Percentiles rank a stretch among this genome's conserved stretches.
Evolutionary conservation across 2,329 filamentous ascomycete genomes (phyloP).

Genomic region (Xylaria sp.): DNA sequence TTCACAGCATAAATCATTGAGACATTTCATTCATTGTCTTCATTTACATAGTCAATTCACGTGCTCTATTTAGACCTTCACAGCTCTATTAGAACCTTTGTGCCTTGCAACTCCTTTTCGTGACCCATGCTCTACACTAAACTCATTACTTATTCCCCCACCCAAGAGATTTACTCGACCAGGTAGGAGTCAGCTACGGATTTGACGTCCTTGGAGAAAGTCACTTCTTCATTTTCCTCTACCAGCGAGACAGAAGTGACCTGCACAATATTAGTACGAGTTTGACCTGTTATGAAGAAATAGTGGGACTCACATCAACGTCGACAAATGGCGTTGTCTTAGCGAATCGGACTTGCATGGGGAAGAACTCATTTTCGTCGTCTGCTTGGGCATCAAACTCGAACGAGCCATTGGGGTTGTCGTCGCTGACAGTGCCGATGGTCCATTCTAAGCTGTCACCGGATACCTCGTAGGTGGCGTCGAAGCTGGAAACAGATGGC

Average conservation of each 20-base stretch:
- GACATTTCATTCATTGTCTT: neutral
- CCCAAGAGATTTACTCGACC: conserved; percentile 62
- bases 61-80: conserved; percentile 19
- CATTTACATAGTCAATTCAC: conserved; percentile 13
- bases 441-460: conserved; percentile 94
- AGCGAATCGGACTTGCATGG: conserved; percentile 88
- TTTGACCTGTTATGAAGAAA: neutral
- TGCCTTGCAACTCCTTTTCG: conserved; percentile 16
- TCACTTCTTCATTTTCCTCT: conserved; percentile 76
- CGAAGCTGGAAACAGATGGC: conserved; percentile 87
- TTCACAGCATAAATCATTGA: neutral
- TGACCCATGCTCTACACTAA: conserved; percentile 16
- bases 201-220: conserved; percentile 81
- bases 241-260: conserved; percentile 71
- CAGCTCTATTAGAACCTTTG: conserved; percentile 17
- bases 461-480: conserved; percentile 90
- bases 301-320: conserved; percentile 76
- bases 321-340: conserved; percentile 87
- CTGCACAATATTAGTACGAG: conserved; percentile 44
- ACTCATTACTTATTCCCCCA: conserved; percentile 9
- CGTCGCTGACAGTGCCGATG: conserved; percentile 81
- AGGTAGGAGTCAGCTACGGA: conserved; percentile 75
- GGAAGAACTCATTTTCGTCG: conserved; percentile 96
- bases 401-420: conserved; percentile 83
- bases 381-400: conserved; percentile 91